Evolutionary conservation across 257 asterid species (phyloP).

Genomic region (Sherardia arvensis): DNA sequence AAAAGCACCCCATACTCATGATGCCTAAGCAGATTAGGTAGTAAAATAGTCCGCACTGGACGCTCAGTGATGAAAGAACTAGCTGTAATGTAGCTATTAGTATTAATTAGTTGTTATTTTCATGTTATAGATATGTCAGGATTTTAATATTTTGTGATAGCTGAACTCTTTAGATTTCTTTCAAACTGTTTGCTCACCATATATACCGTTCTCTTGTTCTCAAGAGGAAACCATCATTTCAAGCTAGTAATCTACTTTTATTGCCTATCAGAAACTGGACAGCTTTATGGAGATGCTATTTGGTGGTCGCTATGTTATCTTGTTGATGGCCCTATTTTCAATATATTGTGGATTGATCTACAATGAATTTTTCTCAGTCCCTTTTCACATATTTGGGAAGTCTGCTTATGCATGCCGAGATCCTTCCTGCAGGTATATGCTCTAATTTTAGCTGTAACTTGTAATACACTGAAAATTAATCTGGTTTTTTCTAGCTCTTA

Average conservation of each 20-base stretch:
- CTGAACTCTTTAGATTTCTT: neutral
- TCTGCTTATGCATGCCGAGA: constrained; percentile 94
- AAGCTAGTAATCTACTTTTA: constrained; percentile 13
- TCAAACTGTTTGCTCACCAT: neutral
- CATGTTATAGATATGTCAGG: neutral
- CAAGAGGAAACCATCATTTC: neutral
- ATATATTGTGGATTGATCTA: constrained; percentile 94
- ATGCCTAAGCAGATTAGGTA: neutral
- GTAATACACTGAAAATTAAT: constrained; percentile 1
- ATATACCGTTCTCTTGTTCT: neutral
- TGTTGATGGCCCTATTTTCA: constrained; percentile 89
- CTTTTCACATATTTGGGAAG: constrained; percentile 89
- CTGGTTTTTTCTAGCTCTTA: neutral
- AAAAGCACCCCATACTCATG: neutral
- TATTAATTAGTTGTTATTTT: neutral
- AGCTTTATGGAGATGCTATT: constrained; percentile 99
- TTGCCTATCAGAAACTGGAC: constrained; percentile 75
- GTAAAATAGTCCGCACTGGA: neutral
- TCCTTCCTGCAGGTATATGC: constrained; percentile 75
- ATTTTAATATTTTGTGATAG: neutral
- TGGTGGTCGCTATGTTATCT: constrained; percentile 93
- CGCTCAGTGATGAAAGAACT: neutral
- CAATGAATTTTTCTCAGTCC: constrained; percentile 96
- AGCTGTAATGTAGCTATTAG: too few species aligned
- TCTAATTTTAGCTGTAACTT: neutral